Percentiles rank a stretch among this genome's conserved stretches.
These are phyloP conservation scores for Scleroderma citrinum DNA, from an alignment of 768 basidiomycete genomes.

Conservation along the genomic window DNA sequence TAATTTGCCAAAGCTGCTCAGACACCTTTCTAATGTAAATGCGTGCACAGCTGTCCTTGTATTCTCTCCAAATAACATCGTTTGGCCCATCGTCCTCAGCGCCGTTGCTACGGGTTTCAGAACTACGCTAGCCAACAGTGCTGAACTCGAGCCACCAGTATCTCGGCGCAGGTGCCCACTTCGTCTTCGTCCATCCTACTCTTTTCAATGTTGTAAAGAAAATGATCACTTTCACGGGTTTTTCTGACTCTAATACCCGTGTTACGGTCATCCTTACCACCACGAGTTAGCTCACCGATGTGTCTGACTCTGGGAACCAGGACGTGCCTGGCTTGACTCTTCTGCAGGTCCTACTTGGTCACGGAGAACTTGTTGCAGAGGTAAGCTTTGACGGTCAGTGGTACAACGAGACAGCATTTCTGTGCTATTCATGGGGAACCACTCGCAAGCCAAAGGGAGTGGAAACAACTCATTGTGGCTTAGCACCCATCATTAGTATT, in stretches of 20 bases:
- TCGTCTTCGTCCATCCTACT: slow-evolving; percentile 62
- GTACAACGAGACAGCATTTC: slow-evolving; percentile 52
- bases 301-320: slow-evolving; percentile 25
- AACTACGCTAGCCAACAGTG: slow-evolving; percentile 67
- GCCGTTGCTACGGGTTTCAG: slow-evolving; percentile 60
- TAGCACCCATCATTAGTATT: slow-evolving; percentile 56
- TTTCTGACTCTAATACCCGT: slow-evolving; percentile 41
- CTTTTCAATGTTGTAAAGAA: slow-evolving; percentile 48
- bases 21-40: slow-evolving; percentile 42
- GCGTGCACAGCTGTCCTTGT: slow-evolving; percentile 46
- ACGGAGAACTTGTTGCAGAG: slow-evolving; percentile 45
- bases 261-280: slow-evolving; percentile 54
- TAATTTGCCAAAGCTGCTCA: slow-evolving; percentile 39
- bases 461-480: slow-evolving; percentile 63
- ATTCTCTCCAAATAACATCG: slow-evolving; percentile 63
- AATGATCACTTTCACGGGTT: slow-evolving; percentile 48
- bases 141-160: slow-evolving; percentile 73
- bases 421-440: slow-evolving; percentile 67
- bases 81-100: slow-evolving; percentile 43
- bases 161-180: slow-evolving; percentile 53
- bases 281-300: slow-evolving; percentile 37
- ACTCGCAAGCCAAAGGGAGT: slow-evolving; percentile 77
- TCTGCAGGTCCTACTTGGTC: slow-evolving; percentile 44
- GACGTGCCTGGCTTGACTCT: slow-evolving; percentile 29
- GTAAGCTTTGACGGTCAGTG: slow-evolving; percentile 47